Evolutionary conservation across 306 rosid genomes (phyloP).

Genomic region (Gillenia trifoliata): DNA sequence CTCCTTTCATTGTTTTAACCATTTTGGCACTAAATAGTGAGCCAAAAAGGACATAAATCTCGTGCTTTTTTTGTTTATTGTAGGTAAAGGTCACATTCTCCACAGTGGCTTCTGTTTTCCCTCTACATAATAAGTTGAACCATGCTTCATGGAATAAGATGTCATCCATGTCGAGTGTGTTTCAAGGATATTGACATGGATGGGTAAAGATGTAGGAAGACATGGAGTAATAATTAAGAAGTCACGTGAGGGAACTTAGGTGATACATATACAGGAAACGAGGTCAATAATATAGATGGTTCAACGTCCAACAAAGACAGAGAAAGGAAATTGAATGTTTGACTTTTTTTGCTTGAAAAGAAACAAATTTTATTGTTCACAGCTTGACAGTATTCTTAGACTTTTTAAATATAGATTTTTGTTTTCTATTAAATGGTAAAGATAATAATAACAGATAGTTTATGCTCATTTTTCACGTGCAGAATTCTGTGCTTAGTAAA

Average conservation of each 20-base stretch:
- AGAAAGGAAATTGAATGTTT: neutral
- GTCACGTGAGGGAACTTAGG: neutral
- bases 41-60: constrained; percentile 2
- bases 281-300: neutral
- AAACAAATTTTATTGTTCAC: neutral
- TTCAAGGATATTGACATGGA: neutral
- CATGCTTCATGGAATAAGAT: neutral
- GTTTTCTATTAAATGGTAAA: neutral
- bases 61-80: neutral
- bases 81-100: neutral
- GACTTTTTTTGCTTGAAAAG: neutral
- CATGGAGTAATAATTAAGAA: neutral
- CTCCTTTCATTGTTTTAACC: neutral
- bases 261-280: neutral
- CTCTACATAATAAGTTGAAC: neutral
- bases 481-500: neutral
- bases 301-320: neutral
- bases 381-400: neutral
- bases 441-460: neutral
- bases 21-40: neutral
- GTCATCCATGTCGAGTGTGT: neutral
- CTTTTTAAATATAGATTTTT: neutral
- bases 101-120: neutral
- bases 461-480: neutral
- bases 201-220: neutral